These are phyloP conservation scores for Pleurotus pulmonarius DNA, from an alignment of 768 basidiomycete species.

Conservation along the genomic window DNA sequence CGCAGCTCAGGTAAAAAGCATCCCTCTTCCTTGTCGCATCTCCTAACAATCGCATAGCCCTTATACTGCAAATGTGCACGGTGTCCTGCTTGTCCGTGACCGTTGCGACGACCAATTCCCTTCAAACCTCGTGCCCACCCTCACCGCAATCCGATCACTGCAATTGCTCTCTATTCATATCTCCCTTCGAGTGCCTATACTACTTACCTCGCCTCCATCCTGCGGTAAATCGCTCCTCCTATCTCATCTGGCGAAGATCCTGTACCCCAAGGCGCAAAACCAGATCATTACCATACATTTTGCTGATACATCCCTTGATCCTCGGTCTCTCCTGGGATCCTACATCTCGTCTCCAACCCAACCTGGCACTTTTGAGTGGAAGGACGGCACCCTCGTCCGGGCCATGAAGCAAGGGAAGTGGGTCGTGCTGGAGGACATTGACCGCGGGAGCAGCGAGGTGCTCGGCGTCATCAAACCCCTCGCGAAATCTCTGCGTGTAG, in stretches of 20 bases:
- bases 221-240: constrained; percentile 85
- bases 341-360: constrained; percentile 83
- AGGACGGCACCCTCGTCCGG: constrained; percentile 87
- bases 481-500: constrained; percentile 63
- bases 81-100: constrained; percentile 60
- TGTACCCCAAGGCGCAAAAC: constrained; percentile 58
- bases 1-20: constrained; percentile 53
- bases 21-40: neutral
- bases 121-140: constrained; percentile 56
- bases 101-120: constrained; percentile 13
- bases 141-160: constrained; percentile 55
- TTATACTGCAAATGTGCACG: constrained; percentile 57
- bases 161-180: constrained; percentile 59
- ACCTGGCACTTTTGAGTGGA: constrained; percentile 93
- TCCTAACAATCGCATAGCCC: constrained; percentile 36
- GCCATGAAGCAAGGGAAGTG: constrained; percentile 89
- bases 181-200: constrained; percentile 68
- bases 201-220: constrained; percentile 83
- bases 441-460: constrained; percentile 86
- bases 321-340: constrained; percentile 88
- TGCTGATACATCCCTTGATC: constrained; percentile 93
- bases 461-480: constrained; percentile 84
- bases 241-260: constrained; percentile 63
- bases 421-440: constrained; percentile 91
- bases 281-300: constrained; percentile 86